Conservation (phyloP, 2,329 filamentous ascomycete genomes). For the Zelopaecilomyces penicillatus region DNA sequence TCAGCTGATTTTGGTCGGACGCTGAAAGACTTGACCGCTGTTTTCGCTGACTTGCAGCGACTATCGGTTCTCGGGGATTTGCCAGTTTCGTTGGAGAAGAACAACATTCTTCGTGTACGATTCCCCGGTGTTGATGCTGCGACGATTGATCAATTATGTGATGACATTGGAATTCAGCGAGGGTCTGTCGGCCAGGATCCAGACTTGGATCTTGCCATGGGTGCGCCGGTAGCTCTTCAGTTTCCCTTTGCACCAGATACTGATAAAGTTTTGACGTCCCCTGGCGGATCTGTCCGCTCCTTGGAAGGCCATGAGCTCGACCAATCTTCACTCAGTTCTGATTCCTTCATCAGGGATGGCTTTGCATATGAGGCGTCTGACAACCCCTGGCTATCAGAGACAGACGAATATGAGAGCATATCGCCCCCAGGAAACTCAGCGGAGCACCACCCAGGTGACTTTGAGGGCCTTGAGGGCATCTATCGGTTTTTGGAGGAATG, state of each 20-base stretch:
- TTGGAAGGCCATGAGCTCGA: slow-evolving; percentile 32
- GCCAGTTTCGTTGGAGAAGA: slow-evolving; percentile 64
- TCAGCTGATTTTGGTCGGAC: slow-evolving; percentile 82
- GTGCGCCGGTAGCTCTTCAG: slow-evolving; percentile 64
- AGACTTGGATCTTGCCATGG: slow-evolving; percentile 60
- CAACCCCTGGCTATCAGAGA: slow-evolving; percentile 41
- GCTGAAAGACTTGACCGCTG: slow-evolving; percentile 70
- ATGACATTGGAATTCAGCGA: slow-evolving; percentile 75
- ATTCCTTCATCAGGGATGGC: slow-evolving; percentile 29
- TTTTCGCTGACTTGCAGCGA: slow-evolving; percentile 73
- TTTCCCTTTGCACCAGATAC: slow-evolving; percentile 74
- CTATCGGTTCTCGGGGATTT: slow-evolving; percentile 74
- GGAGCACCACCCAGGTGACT: slow-evolving; percentile 38
- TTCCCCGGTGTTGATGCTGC: slow-evolving; percentile 86
- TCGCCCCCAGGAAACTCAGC: slow-evolving; percentile 38
- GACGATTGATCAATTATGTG: slow-evolving; percentile 73
- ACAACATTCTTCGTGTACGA: slow-evolving; percentile 64
- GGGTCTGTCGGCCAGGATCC: slow-evolving; percentile 71
- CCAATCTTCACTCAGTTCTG: slow-evolving; percentile 24
- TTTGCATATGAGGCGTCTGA: slow-evolving; percentile 35
- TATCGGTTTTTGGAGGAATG: slow-evolving; percentile 52
- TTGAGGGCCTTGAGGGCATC: slow-evolving; percentile 48
- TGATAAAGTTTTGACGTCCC: slow-evolving; percentile 32
- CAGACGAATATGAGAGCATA: slow-evolving; percentile 42
- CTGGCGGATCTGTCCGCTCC: slow-evolving; percentile 40